phyloP scores from a whole-genome alignment of 129 eudicot genomes.

The Sambucus nigra region DNA sequence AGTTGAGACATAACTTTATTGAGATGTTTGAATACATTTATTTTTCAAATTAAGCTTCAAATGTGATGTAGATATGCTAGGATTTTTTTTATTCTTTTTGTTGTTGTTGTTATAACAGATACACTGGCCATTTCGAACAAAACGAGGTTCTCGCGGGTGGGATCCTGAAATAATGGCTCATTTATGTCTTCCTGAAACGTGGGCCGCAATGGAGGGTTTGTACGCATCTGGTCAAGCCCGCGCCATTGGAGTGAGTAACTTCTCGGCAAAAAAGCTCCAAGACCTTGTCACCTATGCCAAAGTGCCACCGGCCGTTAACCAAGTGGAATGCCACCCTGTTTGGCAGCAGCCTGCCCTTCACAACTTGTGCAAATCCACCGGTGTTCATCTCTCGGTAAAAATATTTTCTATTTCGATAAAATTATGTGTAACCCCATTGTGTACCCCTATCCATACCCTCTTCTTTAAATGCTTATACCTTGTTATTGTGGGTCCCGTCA shows the following conservation, averaged over 20 bases:
- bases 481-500: too few relatives aligned
- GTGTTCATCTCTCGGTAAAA: conserved; percentile 61
- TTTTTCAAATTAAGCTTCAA: too few relatives aligned
- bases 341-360: conserved; percentile 69
- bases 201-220: conserved; percentile 81
- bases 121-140: conserved; percentile 66
- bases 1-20: too few relatives aligned
- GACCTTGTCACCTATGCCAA: conserved; percentile 36
- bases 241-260: conserved; percentile 78
- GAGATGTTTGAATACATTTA: too few relatives aligned
- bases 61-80: too few relatives aligned
- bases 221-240: conserved; percentile 65
- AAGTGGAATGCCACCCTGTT: conserved; percentile 74
- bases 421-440: not conserved
- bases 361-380: conserved; percentile 56
- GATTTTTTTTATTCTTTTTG: too few relatives aligned
- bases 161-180: conserved; percentile 40
- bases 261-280: conserved; percentile 55
- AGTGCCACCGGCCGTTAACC: conserved; percentile 68
- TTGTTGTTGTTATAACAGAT: conserved; percentile 27
- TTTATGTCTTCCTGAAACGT: conserved; percentile 55
- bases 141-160: conserved; percentile 42
- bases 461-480: too few relatives aligned
- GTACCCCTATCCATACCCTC: not conserved
- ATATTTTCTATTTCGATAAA: not conserved